These are phyloP conservation scores for Cardamine resedifolia DNA, from an alignment of 345 rosid species.

Conservation along the genomic window DNA sequence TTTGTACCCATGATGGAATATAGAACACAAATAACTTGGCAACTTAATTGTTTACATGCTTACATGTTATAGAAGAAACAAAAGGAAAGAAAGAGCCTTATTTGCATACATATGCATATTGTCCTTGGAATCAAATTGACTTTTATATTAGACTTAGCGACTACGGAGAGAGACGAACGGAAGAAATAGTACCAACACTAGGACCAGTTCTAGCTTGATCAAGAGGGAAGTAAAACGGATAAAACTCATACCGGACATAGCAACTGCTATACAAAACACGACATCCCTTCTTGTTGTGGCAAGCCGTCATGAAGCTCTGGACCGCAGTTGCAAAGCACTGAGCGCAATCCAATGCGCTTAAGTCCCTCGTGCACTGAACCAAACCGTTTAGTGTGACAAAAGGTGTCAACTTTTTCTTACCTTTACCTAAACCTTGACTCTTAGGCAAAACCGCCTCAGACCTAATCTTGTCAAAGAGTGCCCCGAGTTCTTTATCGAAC, in stretches of 20 bases:
- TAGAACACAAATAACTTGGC: background rate
- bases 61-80: slow-evolving; percentile 15
- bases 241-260: slow-evolving; percentile 70
- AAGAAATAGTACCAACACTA: slow-evolving; percentile 26
- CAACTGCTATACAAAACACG: slow-evolving; percentile 69
- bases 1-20: background rate
- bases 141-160: background rate
- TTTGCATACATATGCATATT: background rate
- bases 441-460: slow-evolving; percentile 51
- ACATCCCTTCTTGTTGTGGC: slow-evolving; percentile 59
- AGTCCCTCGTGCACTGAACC: slow-evolving; percentile 73
- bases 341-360: slow-evolving; percentile 53
- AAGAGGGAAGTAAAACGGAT: slow-evolving; percentile 79
- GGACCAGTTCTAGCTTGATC: slow-evolving; percentile 34
- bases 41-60: slow-evolving; percentile 5
- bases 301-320: slow-evolving; percentile 49
- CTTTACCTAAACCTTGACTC: slow-evolving; percentile 65
- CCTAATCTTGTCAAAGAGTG: slow-evolving; percentile 46
- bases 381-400: slow-evolving; percentile 61
- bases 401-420: slow-evolving; percentile 47
- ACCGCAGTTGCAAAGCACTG: slow-evolving; percentile 74
- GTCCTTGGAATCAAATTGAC: background rate
- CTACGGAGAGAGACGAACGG: slow-evolving; percentile 43
- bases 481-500: slow-evolving; percentile 54
- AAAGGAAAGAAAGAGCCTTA: background rate